phyloP scores from a whole-genome alignment of 768 basidiomycete genomes.

The Chiua virens region DNA sequence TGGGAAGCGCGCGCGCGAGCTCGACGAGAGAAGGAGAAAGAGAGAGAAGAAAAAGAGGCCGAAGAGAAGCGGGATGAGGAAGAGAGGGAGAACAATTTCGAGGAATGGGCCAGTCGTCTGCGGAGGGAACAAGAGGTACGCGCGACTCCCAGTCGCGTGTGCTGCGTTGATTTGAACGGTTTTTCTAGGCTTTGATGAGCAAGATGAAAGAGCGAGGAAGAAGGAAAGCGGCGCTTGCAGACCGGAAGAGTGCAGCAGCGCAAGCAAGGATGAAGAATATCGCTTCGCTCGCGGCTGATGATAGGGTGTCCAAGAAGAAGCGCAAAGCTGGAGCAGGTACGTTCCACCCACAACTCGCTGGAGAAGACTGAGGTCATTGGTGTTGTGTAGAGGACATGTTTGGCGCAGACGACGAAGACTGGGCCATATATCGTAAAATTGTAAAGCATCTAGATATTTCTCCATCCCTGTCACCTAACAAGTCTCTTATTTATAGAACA shows the following conservation, averaged over 20 bases:
- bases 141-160: conserved; percentile 7
- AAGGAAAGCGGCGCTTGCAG: conserved; percentile 76
- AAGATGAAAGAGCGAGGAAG: conserved; percentile 85
- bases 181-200: conserved; percentile 70
- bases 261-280: conserved; percentile 97
- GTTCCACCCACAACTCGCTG: conserved; percentile 15
- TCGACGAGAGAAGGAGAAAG: conserved; percentile 84
- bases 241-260: conserved; percentile 92
- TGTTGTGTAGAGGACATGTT: conserved; percentile 77
- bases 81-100: conserved; percentile 68
- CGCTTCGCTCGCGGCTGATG: conserved; percentile 86
- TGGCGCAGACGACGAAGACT: conserved; percentile 92
- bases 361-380: conserved; percentile 1
- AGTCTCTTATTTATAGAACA: conserved; percentile 50
- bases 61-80: conserved; percentile 67
- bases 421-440: conserved; percentile 97
- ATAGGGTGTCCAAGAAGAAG: conserved; percentile 79
- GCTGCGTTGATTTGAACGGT: background rate
- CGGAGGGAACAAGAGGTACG: conserved; percentile 80
- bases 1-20: conserved; percentile 87
- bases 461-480: background rate
- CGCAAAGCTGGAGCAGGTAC: conserved; percentile 78
- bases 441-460: conserved; percentile 42
- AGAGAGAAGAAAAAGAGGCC: conserved; percentile 64
- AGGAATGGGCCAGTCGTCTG: conserved; percentile 72